Evolutionary conservation across 441 rosid genomes (phyloP).

Genomic region (Oxalis stricta): DNA sequence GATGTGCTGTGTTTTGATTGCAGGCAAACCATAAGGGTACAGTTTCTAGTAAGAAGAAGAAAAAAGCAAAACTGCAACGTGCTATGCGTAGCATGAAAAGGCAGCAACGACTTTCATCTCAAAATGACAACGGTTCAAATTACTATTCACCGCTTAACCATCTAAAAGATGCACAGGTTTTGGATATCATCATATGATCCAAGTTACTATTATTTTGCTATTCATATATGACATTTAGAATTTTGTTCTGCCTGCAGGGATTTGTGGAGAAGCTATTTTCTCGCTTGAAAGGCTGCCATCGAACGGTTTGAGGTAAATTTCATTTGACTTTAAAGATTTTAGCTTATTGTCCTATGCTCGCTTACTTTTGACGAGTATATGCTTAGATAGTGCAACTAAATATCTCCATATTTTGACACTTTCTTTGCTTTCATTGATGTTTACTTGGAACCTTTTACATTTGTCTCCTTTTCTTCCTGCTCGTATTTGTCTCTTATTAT

Average conservation of each 20-base stretch:
- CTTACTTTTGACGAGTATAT: too few species aligned
- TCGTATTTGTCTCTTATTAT: too few species aligned
- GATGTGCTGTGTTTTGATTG: conserved; percentile 4
- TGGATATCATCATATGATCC: not conserved
- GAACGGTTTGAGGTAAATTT: conserved; percentile 65
- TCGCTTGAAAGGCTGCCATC: conserved; percentile 74
- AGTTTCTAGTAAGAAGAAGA: conserved; percentile 79
- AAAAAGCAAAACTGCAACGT: conserved; percentile 89
- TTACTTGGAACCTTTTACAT: too few species aligned
- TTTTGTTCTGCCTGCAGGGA: conserved; percentile 34
- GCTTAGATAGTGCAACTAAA: not conserved
- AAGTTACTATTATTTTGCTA: not conserved
- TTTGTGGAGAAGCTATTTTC: conserved; percentile 75
- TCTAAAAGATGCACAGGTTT: conserved; percentile 86
- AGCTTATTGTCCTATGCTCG: not conserved
- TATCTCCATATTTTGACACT: too few species aligned
- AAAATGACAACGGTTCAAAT: conserved; percentile 24
- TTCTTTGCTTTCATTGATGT: too few species aligned
- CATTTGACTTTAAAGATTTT: not conserved
- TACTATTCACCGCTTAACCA: conserved; percentile 74
- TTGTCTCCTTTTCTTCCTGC: too few species aligned
- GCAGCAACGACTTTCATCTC: conserved; percentile 58
- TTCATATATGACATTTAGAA: not conserved
- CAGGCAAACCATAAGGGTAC: conserved; percentile 86
- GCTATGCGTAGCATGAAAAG: conserved; percentile 64